Evolutionary conservation across 179 eudicot species (phyloP), one percentile per base, ranked within the genome.

Genomic region (Corrigiola litoralis): DNA sequence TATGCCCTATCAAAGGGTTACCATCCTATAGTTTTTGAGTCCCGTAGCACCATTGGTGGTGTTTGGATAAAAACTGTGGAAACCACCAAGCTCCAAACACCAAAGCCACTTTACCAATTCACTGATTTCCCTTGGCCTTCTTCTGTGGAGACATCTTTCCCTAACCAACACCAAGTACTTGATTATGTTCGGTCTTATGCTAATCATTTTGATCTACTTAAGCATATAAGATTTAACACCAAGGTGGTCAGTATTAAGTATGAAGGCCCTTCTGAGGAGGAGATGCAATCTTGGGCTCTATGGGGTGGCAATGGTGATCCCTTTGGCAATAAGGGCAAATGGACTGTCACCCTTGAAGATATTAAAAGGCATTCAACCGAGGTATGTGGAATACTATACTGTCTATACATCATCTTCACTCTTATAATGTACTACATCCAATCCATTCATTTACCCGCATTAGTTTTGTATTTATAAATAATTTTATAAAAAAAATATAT

Each of bases 71-170:
- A 80, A 54, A 85, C 95, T 0, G 17, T 85, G 0, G 61, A 75
- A 28, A 75, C 76, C 28, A 87, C 95, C 9, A 79, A 71, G 70
- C 87, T 90, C 7, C 96, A 90, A 49, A 79, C 84, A 2, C 80
- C 92, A 6, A 82, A 79, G 59, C 52, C 67, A 0, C 13, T 70
- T 4, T 87, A 73, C 57, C 85, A 81, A 56, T 90, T 90, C 68
- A 79, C 95, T 0, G 97, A 90, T 65, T 87, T 82, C 27, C 88
- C 85, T 8, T 90, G 95, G 97, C 88, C 95, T 1, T 23, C 66
- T 47, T 77, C 81, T 0, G 73, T 81, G 1, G 25, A 46, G 0
- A 78, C 80, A 1, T 53, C 29, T 5, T 82, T 69, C 68, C 96
- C 96, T 8, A 23, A 46, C 18, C 70, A 72, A 2, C 18, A 62